A percentile compares a stretch with the other conserved stretches of the same genome.
phyloP scores from a whole-genome alignment of 208 protist species.

The Crithidia fasciculata region DNA sequence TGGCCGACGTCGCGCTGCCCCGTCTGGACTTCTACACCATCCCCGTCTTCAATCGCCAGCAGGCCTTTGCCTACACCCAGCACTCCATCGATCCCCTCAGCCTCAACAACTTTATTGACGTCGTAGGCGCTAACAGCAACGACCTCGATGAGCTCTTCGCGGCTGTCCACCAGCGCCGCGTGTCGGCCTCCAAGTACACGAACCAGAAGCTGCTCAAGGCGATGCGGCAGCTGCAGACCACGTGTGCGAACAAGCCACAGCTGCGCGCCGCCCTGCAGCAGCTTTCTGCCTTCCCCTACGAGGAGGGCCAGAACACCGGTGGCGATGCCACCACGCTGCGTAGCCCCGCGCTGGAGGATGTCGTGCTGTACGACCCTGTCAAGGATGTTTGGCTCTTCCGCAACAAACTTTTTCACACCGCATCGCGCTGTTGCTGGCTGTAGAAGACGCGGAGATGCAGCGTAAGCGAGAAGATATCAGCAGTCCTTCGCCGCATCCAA shows the following conservation, averaged over 20 bases:
- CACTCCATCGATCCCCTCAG: conserved; percentile 65
- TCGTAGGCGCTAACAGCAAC: conserved; percentile 73
- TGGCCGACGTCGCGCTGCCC: conserved; percentile 52
- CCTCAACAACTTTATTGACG: conserved; percentile 65
- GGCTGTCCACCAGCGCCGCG: conserved; percentile 54
- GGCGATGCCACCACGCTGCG: conserved; percentile 47
- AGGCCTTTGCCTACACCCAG: conserved; percentile 71
- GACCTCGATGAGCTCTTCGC: conserved; percentile 78
- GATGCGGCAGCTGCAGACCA: conserved; percentile 67
- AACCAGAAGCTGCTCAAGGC: conserved; percentile 73
- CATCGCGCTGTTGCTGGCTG: conserved; percentile 65
- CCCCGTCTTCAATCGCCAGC: conserved; percentile 49
- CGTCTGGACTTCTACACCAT: conserved; percentile 70
- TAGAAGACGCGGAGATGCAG: background rate
- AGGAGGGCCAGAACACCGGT: conserved; percentile 48
- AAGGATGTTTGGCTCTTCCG: conserved; percentile 77
- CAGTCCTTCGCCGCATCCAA: too few species aligned
- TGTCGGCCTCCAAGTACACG: conserved; percentile 54
- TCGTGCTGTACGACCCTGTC: conserved; percentile 83
- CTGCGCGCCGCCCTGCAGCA: conserved; percentile 50
- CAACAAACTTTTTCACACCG: conserved; percentile 77
- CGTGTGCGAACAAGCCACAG: conserved; percentile 52
- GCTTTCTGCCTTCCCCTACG: conserved; percentile 54
- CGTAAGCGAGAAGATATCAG: too few species aligned
- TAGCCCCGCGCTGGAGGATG: conserved; percentile 56